Evolutionary conservation across 164 flowering plant species (phyloP), one percentile per base, ranked within the genome.

Genomic region (Paratinospora sagittata): DNA sequence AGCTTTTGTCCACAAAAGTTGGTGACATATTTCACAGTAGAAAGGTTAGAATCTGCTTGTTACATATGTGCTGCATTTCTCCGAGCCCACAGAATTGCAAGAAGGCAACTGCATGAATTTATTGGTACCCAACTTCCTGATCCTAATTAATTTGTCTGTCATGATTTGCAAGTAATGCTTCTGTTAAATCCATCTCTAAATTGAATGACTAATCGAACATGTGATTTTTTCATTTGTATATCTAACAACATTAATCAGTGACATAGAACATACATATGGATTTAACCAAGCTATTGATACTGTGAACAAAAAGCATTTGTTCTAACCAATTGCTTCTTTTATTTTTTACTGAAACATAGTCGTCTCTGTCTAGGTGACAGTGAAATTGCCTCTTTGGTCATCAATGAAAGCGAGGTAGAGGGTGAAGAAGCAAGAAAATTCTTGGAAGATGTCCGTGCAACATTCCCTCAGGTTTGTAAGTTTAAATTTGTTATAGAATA

Each of bases 21-120:
- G 75, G 86, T 81, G 62, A 89, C 90, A 65, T 87, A 88, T 81
- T 87, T 94, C 76, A 87, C 87, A 17, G 97, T 88, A 79, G 91
- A 89, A 74, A 87, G 95, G 74, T 74, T 92, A 77, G 98, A 94
- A 74, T 84, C 86, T 55, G 92, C 90, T 17, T 94, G 98, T 76
- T 90, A 76, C 63, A 83, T 94, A 63, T 92, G 95, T 82, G 97
- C 97, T 65, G 93, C 97, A 72, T 94, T 94, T 80, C 92, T 94
- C 39, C 90, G 98, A 52, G 97, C 93, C n/a, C 98, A 94, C 75
- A 84, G 92, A 81, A 85, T 84, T 72, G 97, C 98, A 58, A 82
- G 90, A 60, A 80, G 84, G 74, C 92, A 92, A 76, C 85, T 94
- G 57, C 89, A 81, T 74, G 98, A 94, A 14, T 94, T 94, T 75